Base-by-base conservation (phyloP, 2,329 filamentous ascomycete genomes). In the Colletotrichum tamarilloi region DNA sequence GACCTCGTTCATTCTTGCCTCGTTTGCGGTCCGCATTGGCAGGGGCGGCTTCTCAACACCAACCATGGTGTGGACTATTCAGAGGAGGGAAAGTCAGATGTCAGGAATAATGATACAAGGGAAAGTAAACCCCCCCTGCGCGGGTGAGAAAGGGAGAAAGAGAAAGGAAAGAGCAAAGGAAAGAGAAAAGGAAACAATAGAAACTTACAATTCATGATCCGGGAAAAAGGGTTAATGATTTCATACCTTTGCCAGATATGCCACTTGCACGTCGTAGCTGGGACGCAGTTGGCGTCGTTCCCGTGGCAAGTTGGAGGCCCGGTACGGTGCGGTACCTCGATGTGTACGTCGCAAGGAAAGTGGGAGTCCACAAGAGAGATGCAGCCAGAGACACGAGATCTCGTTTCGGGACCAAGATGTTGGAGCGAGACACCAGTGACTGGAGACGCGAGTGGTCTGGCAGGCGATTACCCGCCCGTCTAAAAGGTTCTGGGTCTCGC, bases 61-160 rank as follows among this genome's bases (percentile, higher is more conserved):
- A 78, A 78, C 79, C 79, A 83, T 83, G 80, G 78, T 80, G 78
- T 73, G 62, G 49, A 72, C 72, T 74, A 35, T 63, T 59, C 56
- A 16, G 59, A 49, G 72, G 30, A 55, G 63, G 38, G 57, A 57
- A 68, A 28, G 42, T 74, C 65, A 73, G 60, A 42, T 69, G 72
- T 70, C 72, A 68, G 69, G 71, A 75, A 73, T 28, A 68, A 71
- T 56, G 57, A 53, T 64, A 66, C 46, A 70, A 67, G 64, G 60
- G 56, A 67, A 67, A 63, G 72, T 53, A 38, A n/a, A n/a, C 62
- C 68, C 66, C 65, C 71, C 62, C 56, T 60, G 63, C 28, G 60
- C 58, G 59, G 72, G 62, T 64, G 57, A 59, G 46, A 63, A 42
- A 52, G 67, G 38, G 60, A 67, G 60, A 12, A 35, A 52, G 64